Evolutionary conservation across 441 rosid genomes (phyloP).

Genomic region (Kokia cookei): DNA sequence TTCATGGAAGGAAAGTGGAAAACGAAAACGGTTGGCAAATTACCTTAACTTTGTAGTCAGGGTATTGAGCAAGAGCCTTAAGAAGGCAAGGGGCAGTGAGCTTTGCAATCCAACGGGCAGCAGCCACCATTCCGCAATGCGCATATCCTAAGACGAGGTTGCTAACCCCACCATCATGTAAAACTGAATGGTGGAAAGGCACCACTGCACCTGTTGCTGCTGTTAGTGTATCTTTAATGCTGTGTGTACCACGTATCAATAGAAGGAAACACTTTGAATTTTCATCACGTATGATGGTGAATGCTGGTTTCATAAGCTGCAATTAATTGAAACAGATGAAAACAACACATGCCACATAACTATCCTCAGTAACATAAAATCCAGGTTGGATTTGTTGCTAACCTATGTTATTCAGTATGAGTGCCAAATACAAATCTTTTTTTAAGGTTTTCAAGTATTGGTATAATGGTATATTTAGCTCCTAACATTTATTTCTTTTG

Average conservation of each 20-base stretch:
- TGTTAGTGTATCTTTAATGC: conserved; percentile 94
- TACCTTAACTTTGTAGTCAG: conserved; percentile 80
- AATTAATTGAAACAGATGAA: conserved; percentile 7
- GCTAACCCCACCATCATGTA: conserved; percentile 91
- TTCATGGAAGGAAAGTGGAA: background rate
- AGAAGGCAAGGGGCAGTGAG: conserved; percentile 75
- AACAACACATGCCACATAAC: background rate
- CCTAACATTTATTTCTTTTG: too few relatives aligned
- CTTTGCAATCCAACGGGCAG: conserved; percentile 98
- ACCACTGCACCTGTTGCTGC: conserved; percentile 98
- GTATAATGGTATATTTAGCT: too few relatives aligned
- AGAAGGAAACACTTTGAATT: conserved; percentile 60
- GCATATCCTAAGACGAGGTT: conserved; percentile 95
- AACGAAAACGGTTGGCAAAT: conserved; percentile 1
- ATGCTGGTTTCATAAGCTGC: conserved; percentile 97
- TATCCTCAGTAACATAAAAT: background rate
- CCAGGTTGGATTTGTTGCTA: background rate
- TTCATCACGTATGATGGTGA: conserved; percentile 73
- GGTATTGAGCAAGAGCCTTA: conserved; percentile 67
- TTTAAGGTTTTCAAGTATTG: background rate
- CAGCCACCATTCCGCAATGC: conserved; percentile 99
- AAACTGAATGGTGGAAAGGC: conserved; percentile 95
- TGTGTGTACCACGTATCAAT: conserved; percentile 91
- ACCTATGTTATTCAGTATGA: background rate
- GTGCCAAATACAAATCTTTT: background rate